Evolutionary conservation across 192 early-diverging fungal species (phyloP).

Genomic region (Glomus cerebriforme): DNA sequence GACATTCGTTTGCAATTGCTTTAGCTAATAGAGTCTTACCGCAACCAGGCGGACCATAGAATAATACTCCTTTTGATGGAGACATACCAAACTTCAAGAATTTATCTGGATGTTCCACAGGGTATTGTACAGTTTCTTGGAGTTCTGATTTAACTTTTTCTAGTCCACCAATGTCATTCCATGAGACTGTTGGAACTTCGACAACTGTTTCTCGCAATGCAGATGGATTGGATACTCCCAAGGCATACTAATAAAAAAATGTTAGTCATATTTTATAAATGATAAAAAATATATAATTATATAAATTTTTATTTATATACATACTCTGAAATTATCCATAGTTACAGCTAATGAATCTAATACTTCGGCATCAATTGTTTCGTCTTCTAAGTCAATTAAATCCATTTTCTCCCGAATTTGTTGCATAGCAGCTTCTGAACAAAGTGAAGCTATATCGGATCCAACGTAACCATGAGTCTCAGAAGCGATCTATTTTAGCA

Average conservation of each 20-base stretch:
- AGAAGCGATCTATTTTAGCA: constrained; percentile 65
- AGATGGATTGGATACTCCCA: constrained; percentile 93
- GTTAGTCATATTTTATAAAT: neutral
- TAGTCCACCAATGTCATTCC: constrained; percentile 97
- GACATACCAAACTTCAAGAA: constrained; percentile 99
- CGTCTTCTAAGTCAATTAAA: constrained; percentile 95
- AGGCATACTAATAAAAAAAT: constrained; percentile 62
- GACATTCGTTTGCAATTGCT: constrained; percentile 99
- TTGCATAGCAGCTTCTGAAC: constrained; percentile 99
- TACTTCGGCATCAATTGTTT: constrained; percentile 97
- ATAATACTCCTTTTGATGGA: constrained; percentile 96
- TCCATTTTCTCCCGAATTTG: constrained; percentile 99
- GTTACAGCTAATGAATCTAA: constrained; percentile 94
- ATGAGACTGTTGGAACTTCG: constrained; percentile 92
- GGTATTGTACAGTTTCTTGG: constrained; percentile 98
- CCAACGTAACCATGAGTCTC: constrained; percentile 99
- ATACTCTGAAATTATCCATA: constrained; percentile 93
- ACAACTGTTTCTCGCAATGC: constrained; percentile 99
- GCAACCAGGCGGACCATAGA: constrained; percentile 98
- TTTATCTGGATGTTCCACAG: constrained; percentile 98
- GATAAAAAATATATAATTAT: neutral
- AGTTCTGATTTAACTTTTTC: constrained; percentile 98
- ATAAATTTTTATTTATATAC: constrained; percentile 20
- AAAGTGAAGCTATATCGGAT: constrained; percentile 94
- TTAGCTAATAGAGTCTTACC: constrained; percentile 99